Evolutionary conservation across 2,329 filamentous ascomycete genomes (phyloP).

Genomic region (Sporothrix phasma): DNA sequence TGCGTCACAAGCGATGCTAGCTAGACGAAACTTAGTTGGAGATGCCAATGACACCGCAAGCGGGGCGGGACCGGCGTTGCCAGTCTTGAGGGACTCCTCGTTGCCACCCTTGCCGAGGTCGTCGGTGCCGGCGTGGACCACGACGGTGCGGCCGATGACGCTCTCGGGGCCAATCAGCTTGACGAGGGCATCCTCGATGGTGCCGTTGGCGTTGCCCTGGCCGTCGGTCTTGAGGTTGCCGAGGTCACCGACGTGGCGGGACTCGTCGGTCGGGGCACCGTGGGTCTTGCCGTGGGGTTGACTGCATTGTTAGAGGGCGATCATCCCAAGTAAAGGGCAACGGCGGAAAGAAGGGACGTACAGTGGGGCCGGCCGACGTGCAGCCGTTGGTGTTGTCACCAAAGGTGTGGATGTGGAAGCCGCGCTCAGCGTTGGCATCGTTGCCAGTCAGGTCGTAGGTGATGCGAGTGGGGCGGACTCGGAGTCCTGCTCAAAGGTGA

Average conservation of each 20-base stretch:
- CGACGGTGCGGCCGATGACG: constrained; percentile 90
- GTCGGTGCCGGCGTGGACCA: constrained; percentile 90
- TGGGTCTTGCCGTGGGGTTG: constrained; percentile 94
- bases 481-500: constrained; percentile 85
- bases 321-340: too few relatives aligned
- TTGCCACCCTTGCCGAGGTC: constrained; percentile 87
- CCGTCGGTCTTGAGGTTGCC: constrained; percentile 95
- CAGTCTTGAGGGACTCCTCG: constrained; percentile 97
- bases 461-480: constrained; percentile 79
- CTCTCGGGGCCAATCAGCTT: constrained; percentile 96
- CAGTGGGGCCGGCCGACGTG: constrained; percentile 96
- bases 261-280: constrained; percentile 71
- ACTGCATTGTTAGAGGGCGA: constrained; percentile 41
- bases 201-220: constrained; percentile 81
- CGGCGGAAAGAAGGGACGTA: constrained; percentile 37
- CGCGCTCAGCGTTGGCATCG: constrained; percentile 91
- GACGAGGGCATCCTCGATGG: constrained; percentile 67
- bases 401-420: constrained; percentile 97
- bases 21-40: constrained; percentile 45
- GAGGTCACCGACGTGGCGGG: constrained; percentile 92
- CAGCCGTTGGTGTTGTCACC: constrained; percentile 99
- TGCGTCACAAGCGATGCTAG: background rate
- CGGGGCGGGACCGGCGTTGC: constrained; percentile 89
- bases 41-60: constrained; percentile 94
- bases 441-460: constrained; percentile 87